These are phyloP conservation scores for Solanum virginianum DNA, from an alignment of 257 asterid genomes.

Conservation along the genomic window DNA sequence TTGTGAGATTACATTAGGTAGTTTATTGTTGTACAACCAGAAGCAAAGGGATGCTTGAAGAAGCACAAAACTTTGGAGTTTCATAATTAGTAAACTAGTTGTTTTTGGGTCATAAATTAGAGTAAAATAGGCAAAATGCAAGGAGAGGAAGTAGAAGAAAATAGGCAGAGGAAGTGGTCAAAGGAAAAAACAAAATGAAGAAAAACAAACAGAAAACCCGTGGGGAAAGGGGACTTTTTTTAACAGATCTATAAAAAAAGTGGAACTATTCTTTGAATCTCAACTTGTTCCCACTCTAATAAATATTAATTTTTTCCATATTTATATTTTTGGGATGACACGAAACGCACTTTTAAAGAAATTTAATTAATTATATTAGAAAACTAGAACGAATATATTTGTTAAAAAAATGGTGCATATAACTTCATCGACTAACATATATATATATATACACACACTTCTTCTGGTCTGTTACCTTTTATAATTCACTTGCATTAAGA, in stretches of 20 bases:
- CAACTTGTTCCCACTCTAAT: background rate
- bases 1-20: background rate
- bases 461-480: too few relatives aligned
- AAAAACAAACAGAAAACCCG: slow-evolving; percentile 12
- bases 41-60: background rate
- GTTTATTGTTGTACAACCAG: background rate
- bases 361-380: too few relatives aligned
- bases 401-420: background rate
- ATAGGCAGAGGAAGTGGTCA: slow-evolving; percentile 10
- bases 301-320: too few relatives aligned
- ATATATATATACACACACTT: too few relatives aligned
- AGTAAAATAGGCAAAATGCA: background rate
- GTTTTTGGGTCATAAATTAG: background rate
- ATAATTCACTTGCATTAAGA: too few relatives aligned
- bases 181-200: background rate
- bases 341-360: background rate
- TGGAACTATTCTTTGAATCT: slow-evolving; percentile 3
- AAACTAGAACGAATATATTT: too few relatives aligned
- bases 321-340: too few relatives aligned
- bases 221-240: slow-evolving; percentile 21
- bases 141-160: background rate
- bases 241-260: slow-evolving; percentile 2
- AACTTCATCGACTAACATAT: background rate
- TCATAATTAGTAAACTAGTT: slow-evolving; percentile 20
- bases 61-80: slow-evolving; percentile 19